Base-by-base conservation (phyloP, 176 grass and related monocot genomes). In the Musa troglodytarum region DNA sequence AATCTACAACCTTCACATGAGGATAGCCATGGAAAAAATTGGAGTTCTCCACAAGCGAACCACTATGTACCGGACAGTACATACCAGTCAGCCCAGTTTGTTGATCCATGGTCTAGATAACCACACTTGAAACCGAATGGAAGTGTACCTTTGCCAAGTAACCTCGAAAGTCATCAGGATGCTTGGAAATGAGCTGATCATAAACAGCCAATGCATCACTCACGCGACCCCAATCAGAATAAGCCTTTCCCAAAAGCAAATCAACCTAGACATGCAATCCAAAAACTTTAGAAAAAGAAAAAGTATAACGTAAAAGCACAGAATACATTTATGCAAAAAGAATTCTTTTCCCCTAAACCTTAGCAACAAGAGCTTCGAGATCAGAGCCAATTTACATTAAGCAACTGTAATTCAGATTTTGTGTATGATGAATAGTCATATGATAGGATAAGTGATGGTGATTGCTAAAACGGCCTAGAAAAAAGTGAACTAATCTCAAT, bases 151-250 rank as follows among this genome's bases (percentile, higher is more conserved):
- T 97, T 2, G 85, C 93, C 78, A 97, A 86, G 73, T 90, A 97
- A 79, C 90, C 90, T 63, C 90, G 90, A 58, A 97, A 97, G 76
- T 97, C 90, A 88, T 97, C 82, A 76, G 83, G 93, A 81, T 90
- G 87, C 74, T 92, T 83, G 55, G 57, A 76, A n/a, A 97, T 97
- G n/a, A 97, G 82, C 24, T 85, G 76, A 81, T 96, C 93, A 73
- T 92, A 96, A 82, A 96, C 89, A 43, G 87, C 80, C 53, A 92
- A 83, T 85, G 93, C 93, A 82, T 96, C 89, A 72, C 87, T 85
- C 49, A 92, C 75, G 84, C 85, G 89, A 21, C 85, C 87, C 93
- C 89, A 96, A 61, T 90, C 87, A 79, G 93, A 92, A 86, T 92
- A 96, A 63, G 87, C 83, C 75, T 96, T 96, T 62, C 93, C 93